Base-by-base conservation (phyloP, 2,329 filamentous ascomycete genomes). In the Pseudopithomyces maydicus region DNA sequence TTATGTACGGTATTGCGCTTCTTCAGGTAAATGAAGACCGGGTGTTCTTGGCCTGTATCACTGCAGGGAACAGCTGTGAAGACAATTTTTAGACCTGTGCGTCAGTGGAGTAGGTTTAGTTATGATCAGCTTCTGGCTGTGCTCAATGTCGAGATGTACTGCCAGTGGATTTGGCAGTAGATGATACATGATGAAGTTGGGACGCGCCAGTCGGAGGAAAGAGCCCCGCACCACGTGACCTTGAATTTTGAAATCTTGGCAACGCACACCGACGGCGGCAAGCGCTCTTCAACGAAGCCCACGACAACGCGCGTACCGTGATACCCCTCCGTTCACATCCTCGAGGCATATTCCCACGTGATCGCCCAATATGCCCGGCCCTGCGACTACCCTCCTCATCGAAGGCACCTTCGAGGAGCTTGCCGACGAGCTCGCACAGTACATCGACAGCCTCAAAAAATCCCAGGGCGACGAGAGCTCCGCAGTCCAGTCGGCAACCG, bases 351-450 rank as follows among this genome's bases (percentile, higher is more conserved):
- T 57, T 47, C 50, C 39, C 35, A 63, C 60, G 55, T 61, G 63
- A 60, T 53, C 59, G 48, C 59, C 42, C 71, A 76, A 59, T 67
- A 88, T 88, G 85, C 83, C 85, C 63, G 84, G 80, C 68, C 81
- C 85, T 61, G 81, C 84, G 57, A 88, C 82, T 66, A 87, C 85
- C 72, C 83, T 88, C 69, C 81, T 88, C 69, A 87, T 99, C 79
- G 95, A 99, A 83, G 95, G 95, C 78, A 86, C 87, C 72, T 97
- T 97, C 78, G 88, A 92, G 77, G 95, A 98, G 82, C 88, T 97
- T 75, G 88, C 90, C 72, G 88, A 91, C 79, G 95, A 99, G 82
- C 90, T 99, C 83, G 92, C 94, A 78, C 90, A 93, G 72, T 97
- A 96, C 81, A 84, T 99, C 77, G 92, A 96, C 79, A 83, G 88